phyloP scores from a whole-genome alignment of 208 protist species.

The Crithidia bombi region DNA sequence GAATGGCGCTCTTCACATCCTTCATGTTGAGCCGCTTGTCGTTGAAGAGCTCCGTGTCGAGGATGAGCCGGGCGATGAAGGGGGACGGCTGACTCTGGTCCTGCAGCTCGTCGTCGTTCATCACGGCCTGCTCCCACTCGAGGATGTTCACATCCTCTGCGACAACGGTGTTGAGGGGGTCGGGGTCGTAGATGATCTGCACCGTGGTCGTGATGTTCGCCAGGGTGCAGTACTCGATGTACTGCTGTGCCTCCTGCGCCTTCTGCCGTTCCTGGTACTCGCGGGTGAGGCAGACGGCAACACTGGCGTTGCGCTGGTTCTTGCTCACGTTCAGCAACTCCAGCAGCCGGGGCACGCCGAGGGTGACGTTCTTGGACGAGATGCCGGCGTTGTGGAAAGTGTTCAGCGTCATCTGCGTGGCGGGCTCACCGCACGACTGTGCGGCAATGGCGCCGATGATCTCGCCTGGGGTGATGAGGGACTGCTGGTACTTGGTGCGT shows the following conservation, averaged over 20 bases:
- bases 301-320: constrained; percentile 95
- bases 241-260: constrained; percentile 90
- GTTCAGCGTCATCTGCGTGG: constrained; percentile 99
- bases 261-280: constrained; percentile 57
- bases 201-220: constrained; percentile 88
- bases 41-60: constrained; percentile 92
- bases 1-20: constrained; percentile 93
- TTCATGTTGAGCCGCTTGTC: constrained; percentile 94
- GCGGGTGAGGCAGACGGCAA: constrained; percentile 93
- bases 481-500: constrained; percentile 91
- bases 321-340: constrained; percentile 99
- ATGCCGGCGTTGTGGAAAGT: constrained; percentile 99
- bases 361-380: constrained; percentile 99
- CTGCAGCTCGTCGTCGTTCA: constrained; percentile 58
- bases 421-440: constrained; percentile 99
- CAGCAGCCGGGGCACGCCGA: constrained; percentile 99
- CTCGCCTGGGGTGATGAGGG: constrained; percentile 97
- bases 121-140: constrained; percentile 63
- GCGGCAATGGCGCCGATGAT: constrained; percentile 99
- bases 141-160: constrained; percentile 93
- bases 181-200: constrained; percentile 98
- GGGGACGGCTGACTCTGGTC: constrained; percentile 72
- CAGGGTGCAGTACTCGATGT: constrained; percentile 96
- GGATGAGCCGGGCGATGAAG: constrained; percentile 96
- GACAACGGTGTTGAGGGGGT: constrained; percentile 93